These are phyloP conservation scores for Alternaria brassicicola DNA, from an alignment of 2,329 filamentous ascomycete species.

Conservation along the genomic window DNA sequence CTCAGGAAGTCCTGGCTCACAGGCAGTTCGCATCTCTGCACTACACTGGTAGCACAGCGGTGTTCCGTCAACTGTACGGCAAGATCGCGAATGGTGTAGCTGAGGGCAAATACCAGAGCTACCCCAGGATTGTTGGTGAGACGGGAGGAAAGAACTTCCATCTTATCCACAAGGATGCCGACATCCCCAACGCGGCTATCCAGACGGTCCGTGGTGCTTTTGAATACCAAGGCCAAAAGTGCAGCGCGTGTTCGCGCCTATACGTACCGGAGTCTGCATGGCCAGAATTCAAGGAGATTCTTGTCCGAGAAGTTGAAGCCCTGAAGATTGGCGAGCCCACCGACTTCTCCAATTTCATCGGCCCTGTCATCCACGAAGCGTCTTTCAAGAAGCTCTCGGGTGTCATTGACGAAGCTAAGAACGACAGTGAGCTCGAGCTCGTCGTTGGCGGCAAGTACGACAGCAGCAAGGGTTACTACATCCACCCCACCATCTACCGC, in stretches of 20 bases:
- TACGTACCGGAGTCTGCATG: constrained; percentile 80
- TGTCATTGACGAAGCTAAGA: constrained; percentile 81
- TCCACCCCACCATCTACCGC: constrained; percentile 81
- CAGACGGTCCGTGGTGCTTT: constrained; percentile 88
- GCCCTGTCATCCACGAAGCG: constrained; percentile 81
- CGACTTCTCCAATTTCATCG: constrained; percentile 79
- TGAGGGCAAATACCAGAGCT: constrained; percentile 80
- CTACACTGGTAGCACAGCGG: constrained; percentile 90
- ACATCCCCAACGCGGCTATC: constrained; percentile 77
- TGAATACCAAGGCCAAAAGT: constrained; percentile 92
- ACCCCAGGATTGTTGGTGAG: constrained; percentile 88
- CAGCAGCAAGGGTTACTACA: constrained; percentile 78
- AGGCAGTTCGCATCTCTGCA: constrained; percentile 87
- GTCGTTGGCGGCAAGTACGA: constrained; percentile 79
- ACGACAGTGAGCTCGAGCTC: constrained; percentile 73
- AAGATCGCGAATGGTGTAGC: constrained; percentile 82
- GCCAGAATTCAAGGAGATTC: constrained; percentile 70
- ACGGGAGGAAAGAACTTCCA: constrained; percentile 96
- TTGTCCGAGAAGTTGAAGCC: constrained; percentile 71
- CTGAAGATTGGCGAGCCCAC: constrained; percentile 74
- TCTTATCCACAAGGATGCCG: constrained; percentile 76
- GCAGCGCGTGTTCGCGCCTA: constrained; percentile 79
- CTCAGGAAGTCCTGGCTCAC: constrained; percentile 76
- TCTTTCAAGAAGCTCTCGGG: constrained; percentile 81
- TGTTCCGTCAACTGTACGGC: constrained; percentile 88